A percentile compares a stretch with the other conserved stretches of the same genome.
Conservation (phyloP, 441 rosid genomes). For the Melastoma candidum region DNA sequence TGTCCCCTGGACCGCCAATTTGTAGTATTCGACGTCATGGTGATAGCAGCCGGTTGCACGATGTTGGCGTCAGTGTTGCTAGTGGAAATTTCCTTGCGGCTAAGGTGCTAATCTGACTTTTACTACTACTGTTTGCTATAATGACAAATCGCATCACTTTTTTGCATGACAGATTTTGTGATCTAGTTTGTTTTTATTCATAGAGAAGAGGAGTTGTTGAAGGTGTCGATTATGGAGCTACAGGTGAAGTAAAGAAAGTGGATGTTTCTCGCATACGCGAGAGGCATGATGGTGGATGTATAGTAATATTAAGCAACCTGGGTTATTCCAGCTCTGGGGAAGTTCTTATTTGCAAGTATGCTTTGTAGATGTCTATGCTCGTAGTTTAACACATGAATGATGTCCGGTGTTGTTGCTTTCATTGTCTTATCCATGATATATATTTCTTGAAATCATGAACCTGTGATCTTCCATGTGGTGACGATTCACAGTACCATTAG, state of each 20-base stretch:
- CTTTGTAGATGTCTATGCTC: constrained; percentile 12
- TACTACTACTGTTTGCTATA: neutral
- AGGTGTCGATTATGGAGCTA: constrained; percentile 92
- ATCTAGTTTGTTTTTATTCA: constrained; percentile 15
- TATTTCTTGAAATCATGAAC: too few relatives aligned
- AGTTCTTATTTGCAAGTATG: constrained; percentile 97
- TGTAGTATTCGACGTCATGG: constrained; percentile 82
- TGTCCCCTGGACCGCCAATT: constrained; percentile 91
- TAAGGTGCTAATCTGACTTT: constrained; percentile 33
- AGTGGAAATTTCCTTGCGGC: constrained; percentile 98
- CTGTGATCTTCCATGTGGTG: too few relatives aligned
- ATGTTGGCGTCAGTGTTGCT: constrained; percentile 86
- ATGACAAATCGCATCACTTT: neutral
- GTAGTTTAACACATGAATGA: neutral
- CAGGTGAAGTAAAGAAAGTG: constrained; percentile 92
- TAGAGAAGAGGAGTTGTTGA: constrained; percentile 92
- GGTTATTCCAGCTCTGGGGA: constrained; percentile 96
- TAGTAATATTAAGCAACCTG: constrained; percentile 75
- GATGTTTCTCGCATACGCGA: constrained; percentile 73
- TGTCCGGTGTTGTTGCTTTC: neutral
- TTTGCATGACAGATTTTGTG: constrained; percentile 6
- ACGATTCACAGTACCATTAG: too few relatives aligned
- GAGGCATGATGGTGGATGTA: constrained; percentile 83
- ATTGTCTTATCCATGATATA: neutral
- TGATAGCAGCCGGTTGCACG: constrained; percentile 77